These are phyloP conservation scores for Malus sylvestris DNA, from an alignment of 306 rosid genomes.

Conservation along the genomic window DNA sequence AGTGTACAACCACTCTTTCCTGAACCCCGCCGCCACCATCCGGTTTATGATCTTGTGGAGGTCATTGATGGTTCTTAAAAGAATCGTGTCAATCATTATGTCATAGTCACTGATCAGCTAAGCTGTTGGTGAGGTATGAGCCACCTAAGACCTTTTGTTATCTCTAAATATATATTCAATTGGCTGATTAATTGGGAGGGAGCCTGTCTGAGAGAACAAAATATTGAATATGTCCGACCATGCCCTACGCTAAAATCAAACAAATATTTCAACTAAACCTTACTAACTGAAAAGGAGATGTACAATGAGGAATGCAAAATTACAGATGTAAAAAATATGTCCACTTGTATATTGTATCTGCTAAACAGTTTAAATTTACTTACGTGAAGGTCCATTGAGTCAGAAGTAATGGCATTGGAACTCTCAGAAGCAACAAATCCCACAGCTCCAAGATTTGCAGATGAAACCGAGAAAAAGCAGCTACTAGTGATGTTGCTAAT, in stretches of 20 bases:
- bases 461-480: slow-evolving; percentile 40
- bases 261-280: slow-evolving; percentile 7
- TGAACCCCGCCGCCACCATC: too few relatives aligned
- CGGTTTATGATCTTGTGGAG: too few relatives aligned
- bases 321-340: too few relatives aligned
- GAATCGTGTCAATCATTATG: too few relatives aligned
- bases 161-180: slow-evolving; percentile 38
- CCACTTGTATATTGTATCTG: background rate
- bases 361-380: slow-evolving; percentile 10
- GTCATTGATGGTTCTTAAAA: too few relatives aligned
- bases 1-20: too few relatives aligned
- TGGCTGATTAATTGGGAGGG: slow-evolving; percentile 25
- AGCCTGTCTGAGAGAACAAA: slow-evolving; percentile 58
- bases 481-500: slow-evolving; percentile 47
- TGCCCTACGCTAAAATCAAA: slow-evolving; percentile 32
- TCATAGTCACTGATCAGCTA: background rate
- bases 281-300: background rate
- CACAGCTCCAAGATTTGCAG: slow-evolving; percentile 54
- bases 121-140: slow-evolving; percentile 57
- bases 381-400: slow-evolving; percentile 46
- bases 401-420: background rate
- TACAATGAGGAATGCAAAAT: too few relatives aligned
- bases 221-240: slow-evolving; percentile 61
- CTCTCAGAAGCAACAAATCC: slow-evolving; percentile 39
- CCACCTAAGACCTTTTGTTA: slow-evolving; percentile 57